Conservation (phyloP, 2,329 filamentous ascomycete genomes). For the Boeremia exigua region DNA sequence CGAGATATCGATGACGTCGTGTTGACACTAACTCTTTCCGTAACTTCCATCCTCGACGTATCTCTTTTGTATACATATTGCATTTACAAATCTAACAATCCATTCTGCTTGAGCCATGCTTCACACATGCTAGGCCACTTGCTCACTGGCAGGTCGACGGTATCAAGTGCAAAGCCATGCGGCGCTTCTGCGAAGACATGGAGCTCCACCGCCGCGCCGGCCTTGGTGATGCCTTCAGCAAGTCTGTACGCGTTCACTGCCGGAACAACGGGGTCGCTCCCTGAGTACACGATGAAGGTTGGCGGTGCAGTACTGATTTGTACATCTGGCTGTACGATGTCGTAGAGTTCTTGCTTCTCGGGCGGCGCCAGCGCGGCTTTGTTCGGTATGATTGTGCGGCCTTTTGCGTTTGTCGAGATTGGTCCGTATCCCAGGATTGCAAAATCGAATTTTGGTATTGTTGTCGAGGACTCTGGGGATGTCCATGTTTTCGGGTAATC, state of each 20-base stretch:
- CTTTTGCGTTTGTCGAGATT: slow-evolving; percentile 28
- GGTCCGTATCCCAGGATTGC: slow-evolving; percentile 29
- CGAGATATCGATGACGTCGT: slow-evolving; percentile 14
- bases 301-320: slow-evolving; percentile 19
- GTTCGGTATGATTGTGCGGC: slow-evolving; percentile 20
- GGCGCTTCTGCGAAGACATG: slow-evolving; percentile 30
- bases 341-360: slow-evolving; percentile 27
- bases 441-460: slow-evolving; percentile 16
- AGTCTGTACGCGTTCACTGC: slow-evolving; percentile 26
- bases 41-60: not conserved
- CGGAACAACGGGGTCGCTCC: slow-evolving; percentile 27
- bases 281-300: slow-evolving; percentile 27
- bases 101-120: slow-evolving; percentile 23
- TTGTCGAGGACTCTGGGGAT: slow-evolving; percentile 1
- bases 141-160: slow-evolving; percentile 18
- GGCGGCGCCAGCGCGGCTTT: slow-evolving; percentile 23
- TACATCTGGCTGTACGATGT: slow-evolving; percentile 27
- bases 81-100: slow-evolving; percentile 8
- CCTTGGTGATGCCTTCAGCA: slow-evolving; percentile 19
- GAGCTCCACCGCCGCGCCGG: slow-evolving; percentile 20
- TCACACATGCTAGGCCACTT: slow-evolving; percentile 25
- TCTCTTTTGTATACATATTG: not conserved
- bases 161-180: slow-evolving; percentile 30
- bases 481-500: slow-evolving; percentile 20
- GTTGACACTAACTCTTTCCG: slow-evolving; percentile 9